Base-by-base conservation (phyloP, 352 stramenopile genomes). In the Thalassiosira livingstoniorum region DNA sequence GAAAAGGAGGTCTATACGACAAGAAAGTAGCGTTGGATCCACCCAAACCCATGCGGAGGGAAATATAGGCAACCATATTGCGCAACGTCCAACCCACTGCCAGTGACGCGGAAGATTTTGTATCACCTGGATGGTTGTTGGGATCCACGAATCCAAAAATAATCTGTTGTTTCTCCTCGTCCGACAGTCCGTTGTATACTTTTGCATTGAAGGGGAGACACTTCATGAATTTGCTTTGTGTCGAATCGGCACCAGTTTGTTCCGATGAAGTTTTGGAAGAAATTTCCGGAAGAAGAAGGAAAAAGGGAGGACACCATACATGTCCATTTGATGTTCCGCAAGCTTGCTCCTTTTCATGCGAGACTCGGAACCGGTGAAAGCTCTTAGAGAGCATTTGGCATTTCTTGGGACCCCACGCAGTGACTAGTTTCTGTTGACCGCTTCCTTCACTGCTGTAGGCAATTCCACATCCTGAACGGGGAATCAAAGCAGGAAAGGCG, bases 61-160 rank as follows among this genome's bases (percentile, higher is more conserved):
- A 87, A 29, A 92, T 58, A 57, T 90, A 92, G 1, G 88, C 90
- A 57, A 94, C 69, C 2, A 94, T 67, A 76, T 93, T 93, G 0
- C 90, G 77, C 25, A 92, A 51, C 1, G 90, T 87, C 90, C 90
- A 94, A 42, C 90, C 90, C 64, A 92, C 80, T 39, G 86, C 29
- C 35, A 82, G 0, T n/a, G 25, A 21, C 47, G 43, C 37, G 2
- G 23, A 31, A 0, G 15, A 13, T 70, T 63, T 47, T 65, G n/a
- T 47, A 72, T 5, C n/a, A 21, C 43, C 32, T 55, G 64, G 71
- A 66, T 67, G 18, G n/a, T 23, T 21, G 21, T 43, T 78, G 11
- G 86, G 75, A 88, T 93, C 88, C 0, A 92, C 51, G 75, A 91
- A 92, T 25, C 67, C 88, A 84, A 93, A 92, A 32, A 90, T 71